Conservation (phyloP, 176 grass and related monocot genomes). For the Triticum dicoccoides region DNA sequence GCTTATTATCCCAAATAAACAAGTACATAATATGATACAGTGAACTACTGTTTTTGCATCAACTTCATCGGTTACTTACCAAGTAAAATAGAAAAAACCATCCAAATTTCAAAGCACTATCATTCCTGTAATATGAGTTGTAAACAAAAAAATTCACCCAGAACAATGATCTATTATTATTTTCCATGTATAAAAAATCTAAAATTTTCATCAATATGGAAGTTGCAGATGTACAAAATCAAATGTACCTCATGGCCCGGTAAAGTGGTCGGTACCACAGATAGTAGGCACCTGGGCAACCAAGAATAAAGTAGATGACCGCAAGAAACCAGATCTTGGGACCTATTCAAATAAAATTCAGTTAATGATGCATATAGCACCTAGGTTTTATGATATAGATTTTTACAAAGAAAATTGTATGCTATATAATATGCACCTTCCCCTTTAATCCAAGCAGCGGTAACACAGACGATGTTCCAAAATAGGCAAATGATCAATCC, state of each 20-base stretch:
- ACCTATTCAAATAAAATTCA: conserved; percentile 28
- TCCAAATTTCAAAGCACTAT: conserved; percentile 70
- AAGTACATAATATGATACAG: neutral
- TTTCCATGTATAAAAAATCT: neutral
- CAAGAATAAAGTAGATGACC: conserved; percentile 70
- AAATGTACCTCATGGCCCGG: conserved; percentile 55
- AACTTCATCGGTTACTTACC: conserved; percentile 31
- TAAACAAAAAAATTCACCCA: neutral
- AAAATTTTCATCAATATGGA: neutral
- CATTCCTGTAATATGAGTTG: conserved; percentile 47
- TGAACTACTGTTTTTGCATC: neutral
- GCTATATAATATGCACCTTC: conserved; percentile 21
- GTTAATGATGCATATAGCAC: neutral
- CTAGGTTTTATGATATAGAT: neutral
- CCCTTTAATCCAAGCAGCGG: conserved; percentile 66
- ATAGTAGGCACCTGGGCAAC: conserved; percentile 63
- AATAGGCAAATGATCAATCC: conserved; percentile 56
- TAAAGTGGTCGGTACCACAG: conserved; percentile 79
- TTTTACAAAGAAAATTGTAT: neutral
- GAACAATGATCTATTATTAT: neutral
- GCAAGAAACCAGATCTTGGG: conserved; percentile 81
- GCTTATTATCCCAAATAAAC: neutral
- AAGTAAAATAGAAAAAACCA: conserved; percentile 78
- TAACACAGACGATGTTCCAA: conserved; percentile 68
- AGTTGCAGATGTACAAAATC: neutral